Percentiles rank a stretch among this genome's conserved stretches.
Evolutionary conservation across 2,329 filamentous ascomycete genomes (phyloP).

Genomic region (Pseudogymnoascus sp.): DNA sequence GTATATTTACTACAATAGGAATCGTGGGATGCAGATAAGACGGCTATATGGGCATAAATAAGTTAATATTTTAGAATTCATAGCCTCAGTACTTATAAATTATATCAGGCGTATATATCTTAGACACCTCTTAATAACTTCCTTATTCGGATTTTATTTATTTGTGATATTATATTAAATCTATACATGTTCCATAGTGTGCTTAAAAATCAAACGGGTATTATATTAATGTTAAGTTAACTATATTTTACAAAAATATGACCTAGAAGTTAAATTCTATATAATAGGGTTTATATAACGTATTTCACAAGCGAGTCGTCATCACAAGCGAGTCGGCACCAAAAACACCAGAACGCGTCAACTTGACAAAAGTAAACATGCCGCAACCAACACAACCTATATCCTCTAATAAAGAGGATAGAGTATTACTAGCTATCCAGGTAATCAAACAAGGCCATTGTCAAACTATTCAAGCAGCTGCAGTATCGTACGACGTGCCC

Average conservation of each 20-base stretch:
- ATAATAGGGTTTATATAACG: background rate
- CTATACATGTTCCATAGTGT: background rate
- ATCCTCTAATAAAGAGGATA: no score
- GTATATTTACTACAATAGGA: background rate
- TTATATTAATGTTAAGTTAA: background rate
- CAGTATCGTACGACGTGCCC: no score
- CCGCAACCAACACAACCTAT: no score
- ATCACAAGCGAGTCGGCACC: no score
- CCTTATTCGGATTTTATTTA: background rate
- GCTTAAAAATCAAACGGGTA: background rate
- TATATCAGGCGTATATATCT: background rate
- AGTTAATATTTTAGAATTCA: background rate
- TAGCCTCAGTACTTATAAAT: background rate
- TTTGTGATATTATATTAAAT: background rate
- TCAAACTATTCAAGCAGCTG: no score
- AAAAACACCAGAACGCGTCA: no score
- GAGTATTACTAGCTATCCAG: no score
- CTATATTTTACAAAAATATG: background rate
- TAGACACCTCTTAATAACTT: background rate
- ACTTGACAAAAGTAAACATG: no score
- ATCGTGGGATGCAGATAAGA: background rate
- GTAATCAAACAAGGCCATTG: no score
- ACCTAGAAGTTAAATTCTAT: background rate
- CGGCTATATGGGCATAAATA: background rate
- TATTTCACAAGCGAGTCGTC: no score